phyloP scores from a whole-genome alignment of 192 early-diverging fungal genomes.

The Irineochytrium annulatum region DNA sequence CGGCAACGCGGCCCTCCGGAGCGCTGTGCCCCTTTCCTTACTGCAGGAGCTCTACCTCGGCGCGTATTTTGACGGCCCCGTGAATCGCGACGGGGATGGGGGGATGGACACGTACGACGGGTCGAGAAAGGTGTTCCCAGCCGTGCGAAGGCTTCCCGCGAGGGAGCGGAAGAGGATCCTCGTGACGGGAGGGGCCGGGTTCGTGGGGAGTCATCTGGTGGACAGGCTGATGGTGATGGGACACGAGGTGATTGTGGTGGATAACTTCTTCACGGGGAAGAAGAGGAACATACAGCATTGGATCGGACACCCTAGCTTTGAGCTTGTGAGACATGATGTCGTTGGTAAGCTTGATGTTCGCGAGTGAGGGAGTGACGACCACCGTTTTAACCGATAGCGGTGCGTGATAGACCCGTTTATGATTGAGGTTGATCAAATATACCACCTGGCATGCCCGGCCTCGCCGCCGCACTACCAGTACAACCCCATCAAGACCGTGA shows the following conservation, averaged over 20 bases:
- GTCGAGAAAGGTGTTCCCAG: slow-evolving; percentile 38
- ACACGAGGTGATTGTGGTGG: slow-evolving; percentile 72
- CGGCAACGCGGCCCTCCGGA: too few relatives aligned
- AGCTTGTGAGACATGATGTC: slow-evolving; percentile 76
- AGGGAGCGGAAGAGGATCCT: slow-evolving; percentile 65
- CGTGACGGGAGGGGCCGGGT: slow-evolving; percentile 84
- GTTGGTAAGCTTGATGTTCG: slow-evolving; percentile 39
- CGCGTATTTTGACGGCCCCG: slow-evolving; percentile 5
- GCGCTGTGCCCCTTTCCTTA: slow-evolving; percentile 6
- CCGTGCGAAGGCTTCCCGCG: slow-evolving; percentile 52
- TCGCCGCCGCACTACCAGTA: slow-evolving; percentile 85
- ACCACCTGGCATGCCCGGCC: slow-evolving; percentile 82
- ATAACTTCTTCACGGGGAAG: slow-evolving; percentile 79
- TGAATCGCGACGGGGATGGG: slow-evolving; percentile 1
- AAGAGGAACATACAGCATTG: slow-evolving; percentile 77
- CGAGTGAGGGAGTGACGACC: not conserved
- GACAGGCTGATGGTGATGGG: slow-evolving; percentile 80
- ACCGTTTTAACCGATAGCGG: not conserved
- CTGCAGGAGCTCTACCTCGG: slow-evolving; percentile 21
- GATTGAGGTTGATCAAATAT: slow-evolving; percentile 81
- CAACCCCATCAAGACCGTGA: slow-evolving; percentile 82
- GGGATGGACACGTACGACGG: slow-evolving; percentile 14
- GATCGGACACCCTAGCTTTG: slow-evolving; percentile 79
- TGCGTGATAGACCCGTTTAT: slow-evolving; percentile 65
- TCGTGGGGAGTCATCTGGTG: slow-evolving; percentile 80